A percentile compares a stretch with the other conserved stretches of the same genome.
These are phyloP conservation scores for Senna siamea DNA, from an alignment of 306 rosid genomes.

Conservation along the genomic window DNA sequence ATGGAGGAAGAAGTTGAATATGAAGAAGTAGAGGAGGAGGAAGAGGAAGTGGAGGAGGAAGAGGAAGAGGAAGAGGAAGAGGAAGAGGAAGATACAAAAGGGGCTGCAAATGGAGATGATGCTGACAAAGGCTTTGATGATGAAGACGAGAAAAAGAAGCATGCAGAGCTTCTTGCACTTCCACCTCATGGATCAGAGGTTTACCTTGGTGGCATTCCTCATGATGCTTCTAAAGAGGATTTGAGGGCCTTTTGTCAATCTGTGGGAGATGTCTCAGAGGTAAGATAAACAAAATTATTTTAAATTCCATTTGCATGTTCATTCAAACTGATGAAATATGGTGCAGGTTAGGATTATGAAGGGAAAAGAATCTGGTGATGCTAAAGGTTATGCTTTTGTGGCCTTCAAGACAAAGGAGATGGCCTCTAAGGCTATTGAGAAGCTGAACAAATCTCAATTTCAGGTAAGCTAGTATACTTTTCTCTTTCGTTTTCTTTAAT, in stretches of 20 bases:
- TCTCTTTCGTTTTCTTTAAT: constrained; percentile 21
- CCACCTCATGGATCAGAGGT: constrained; percentile 84
- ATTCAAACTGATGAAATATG: constrained; percentile 24
- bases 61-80: constrained; percentile 43
- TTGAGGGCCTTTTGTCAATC: constrained; percentile 64
- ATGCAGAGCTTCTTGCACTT: constrained; percentile 73
- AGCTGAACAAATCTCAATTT: constrained; percentile 59
- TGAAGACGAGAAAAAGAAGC: constrained; percentile 56
- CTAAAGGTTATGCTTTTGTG: constrained; percentile 72
- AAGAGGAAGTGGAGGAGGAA: constrained; percentile 55
- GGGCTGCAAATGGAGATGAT: neutral
- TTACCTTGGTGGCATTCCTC: constrained; percentile 75
- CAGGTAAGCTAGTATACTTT: constrained; percentile 49
- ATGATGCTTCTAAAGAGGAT: constrained; percentile 60
- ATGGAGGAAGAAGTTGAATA: constrained; percentile 72
- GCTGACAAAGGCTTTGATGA: constrained; percentile 17
- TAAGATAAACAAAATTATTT: constrained; percentile 38
- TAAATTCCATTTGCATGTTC: constrained; percentile 13
- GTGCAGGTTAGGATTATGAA: constrained; percentile 73
- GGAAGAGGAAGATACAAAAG: constrained; percentile 27
- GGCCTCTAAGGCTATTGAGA: constrained; percentile 69
- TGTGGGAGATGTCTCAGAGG: constrained; percentile 73
- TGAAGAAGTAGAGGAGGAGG: constrained; percentile 76
- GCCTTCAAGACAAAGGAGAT: constrained; percentile 70
- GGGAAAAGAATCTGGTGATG: constrained; percentile 58